Evolutionary conservation across 495 filamentous ascomycete species (phyloP).

Genomic region (Tuber brumale): DNA sequence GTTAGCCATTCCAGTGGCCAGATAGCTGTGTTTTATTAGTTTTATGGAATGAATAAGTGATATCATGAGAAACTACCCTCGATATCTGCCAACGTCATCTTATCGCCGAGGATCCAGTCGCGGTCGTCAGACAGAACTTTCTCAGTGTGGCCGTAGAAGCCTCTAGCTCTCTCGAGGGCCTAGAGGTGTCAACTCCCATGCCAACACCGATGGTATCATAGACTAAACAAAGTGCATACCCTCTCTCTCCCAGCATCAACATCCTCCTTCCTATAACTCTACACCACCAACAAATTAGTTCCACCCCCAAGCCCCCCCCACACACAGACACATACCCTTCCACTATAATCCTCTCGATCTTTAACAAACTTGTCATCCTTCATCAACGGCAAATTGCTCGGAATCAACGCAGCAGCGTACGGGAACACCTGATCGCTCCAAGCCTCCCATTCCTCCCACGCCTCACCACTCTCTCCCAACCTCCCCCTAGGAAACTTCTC

Average conservation of each 20-base stretch:
- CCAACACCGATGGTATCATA: background rate
- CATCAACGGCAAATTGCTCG: slow-evolving; percentile 47
- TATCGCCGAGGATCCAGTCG: slow-evolving; percentile 50
- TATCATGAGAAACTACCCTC: slow-evolving; percentile 44
- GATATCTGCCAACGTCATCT: slow-evolving; percentile 53
- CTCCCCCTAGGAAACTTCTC: slow-evolving; percentile 43
- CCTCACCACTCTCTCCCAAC: slow-evolving; percentile 33
- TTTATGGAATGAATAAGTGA: background rate
- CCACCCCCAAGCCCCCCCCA: slow-evolving; percentile 16
- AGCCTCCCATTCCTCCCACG: slow-evolving; percentile 40
- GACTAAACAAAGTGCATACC: slow-evolving; percentile 2
- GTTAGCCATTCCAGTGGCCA: slow-evolving; percentile 59
- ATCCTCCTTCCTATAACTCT: slow-evolving; percentile 41
- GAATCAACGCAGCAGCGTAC: slow-evolving; percentile 47
- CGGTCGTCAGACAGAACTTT: slow-evolving; percentile 51
- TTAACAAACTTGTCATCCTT: slow-evolving; percentile 49
- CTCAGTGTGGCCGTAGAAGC: slow-evolving; percentile 50
- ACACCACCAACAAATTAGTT: slow-evolving; percentile 9
- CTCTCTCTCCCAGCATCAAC: slow-evolving; percentile 33
- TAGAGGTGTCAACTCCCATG: slow-evolving; percentile 41
- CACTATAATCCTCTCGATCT: slow-evolving; percentile 50
- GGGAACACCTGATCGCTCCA: slow-evolving; percentile 50
- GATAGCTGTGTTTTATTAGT: slow-evolving; percentile 41
- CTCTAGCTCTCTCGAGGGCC: slow-evolving; percentile 46
- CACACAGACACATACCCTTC: slow-evolving; percentile 17